Evolutionary conservation across 83 land plant genomes (phyloP), one percentile per base, ranked within the genome.

Genomic region (Diphasiastrum complanatum): DNA sequence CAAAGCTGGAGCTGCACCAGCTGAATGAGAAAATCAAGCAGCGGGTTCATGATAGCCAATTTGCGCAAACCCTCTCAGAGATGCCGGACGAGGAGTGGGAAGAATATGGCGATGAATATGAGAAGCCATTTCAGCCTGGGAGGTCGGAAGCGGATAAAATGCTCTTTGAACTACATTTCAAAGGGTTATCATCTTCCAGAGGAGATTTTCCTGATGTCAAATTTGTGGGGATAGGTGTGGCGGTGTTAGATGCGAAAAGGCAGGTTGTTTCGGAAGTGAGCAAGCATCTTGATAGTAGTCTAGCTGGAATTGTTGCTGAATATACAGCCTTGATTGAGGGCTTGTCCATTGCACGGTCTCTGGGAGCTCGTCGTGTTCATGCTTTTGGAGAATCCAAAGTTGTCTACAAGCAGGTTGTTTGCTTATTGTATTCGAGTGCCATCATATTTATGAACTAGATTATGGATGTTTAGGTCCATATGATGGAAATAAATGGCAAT

Each of bases 381-480:
- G 67, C 62, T 1, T 64, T 25, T 50, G 32, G 22, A 16, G 67
- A 64, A 31, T 49, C 61, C 23, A 2, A 20, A 11, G 18, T 30
- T 33, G 22, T 64, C 0, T 49, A 51, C 38, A 64, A 64, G n/a
- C 61, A 49, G 61, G 61, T 64, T 10, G n/a, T n/a, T n/a, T n/a
- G n/a, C n/a, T n/a, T n/a, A n/a, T n/a, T n/a, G n/a, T n/a, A n/a
- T n/a, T n/a, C n/a, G n/a, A n/a, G n/a, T n/a, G n/a, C n/a, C n/a
- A n/a, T n/a, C n/a, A n/a, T n/a, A n/a, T n/a, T n/a, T n/a, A n/a
- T n/a, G n/a, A n/a, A n/a, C n/a, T n/a, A n/a, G n/a, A n/a, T n/a
- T n/a, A n/a, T n/a, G n/a, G n/a, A n/a, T n/a, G n/a, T n/a, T n/a
- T n/a, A n/a, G n/a, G n/a, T n/a, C n/a, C n/a, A n/a, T n/a, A n/a